Base-by-base conservation (phyloP, 2,329 filamentous ascomycete species). In the Cadophora malorum region DNA sequence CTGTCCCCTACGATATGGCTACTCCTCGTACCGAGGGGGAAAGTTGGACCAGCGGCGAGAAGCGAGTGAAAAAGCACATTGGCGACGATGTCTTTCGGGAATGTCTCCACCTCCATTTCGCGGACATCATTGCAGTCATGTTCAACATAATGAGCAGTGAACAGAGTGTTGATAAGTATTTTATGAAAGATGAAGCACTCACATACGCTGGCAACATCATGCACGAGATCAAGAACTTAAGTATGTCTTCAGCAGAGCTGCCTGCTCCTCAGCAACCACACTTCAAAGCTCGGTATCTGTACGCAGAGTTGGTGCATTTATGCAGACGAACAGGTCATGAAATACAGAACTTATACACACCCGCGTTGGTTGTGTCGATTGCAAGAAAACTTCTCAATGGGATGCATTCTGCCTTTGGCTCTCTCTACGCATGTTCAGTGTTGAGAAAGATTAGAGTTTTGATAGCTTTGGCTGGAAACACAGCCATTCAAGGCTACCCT, bases 361-460 rank as follows among this genome's bases (percentile, higher is more conserved):
- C 93, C 6, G 85, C 91, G 3, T 81, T 94, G 50, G 89, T 94
- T 62, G 87, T 90, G 0, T 91, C 89, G 67, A 86, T 96, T 31
- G 88, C 91, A 64, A 88, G 96, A 63, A 90, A 86, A 70, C 84
- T 99, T 2, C 82, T 99, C 65, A 91, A 93, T 76, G 90, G 90
- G 1, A 90, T 97, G 21, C 90, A 96, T 75, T 87, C 91, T 23
- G 92, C 94, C 0, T 82, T 98, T 6, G 96, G 96, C 0, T 91
- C 96, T 23, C 82, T 97, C 5, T 92, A 97, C 78, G 91, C 92
- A 47, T 96, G 93, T 77, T 91, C 93, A 1, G 89, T 97, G 3
- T 85, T 99, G 63, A 90, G 94, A 49, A 97, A 96, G 76, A 85
- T 98, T 58, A 87, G 94, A 41, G 86, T 97, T 9, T 80, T 98